These are phyloP conservation scores for Dendrobium officinale DNA, from an alignment of 106 monocot species.

Conservation along the genomic window DNA sequence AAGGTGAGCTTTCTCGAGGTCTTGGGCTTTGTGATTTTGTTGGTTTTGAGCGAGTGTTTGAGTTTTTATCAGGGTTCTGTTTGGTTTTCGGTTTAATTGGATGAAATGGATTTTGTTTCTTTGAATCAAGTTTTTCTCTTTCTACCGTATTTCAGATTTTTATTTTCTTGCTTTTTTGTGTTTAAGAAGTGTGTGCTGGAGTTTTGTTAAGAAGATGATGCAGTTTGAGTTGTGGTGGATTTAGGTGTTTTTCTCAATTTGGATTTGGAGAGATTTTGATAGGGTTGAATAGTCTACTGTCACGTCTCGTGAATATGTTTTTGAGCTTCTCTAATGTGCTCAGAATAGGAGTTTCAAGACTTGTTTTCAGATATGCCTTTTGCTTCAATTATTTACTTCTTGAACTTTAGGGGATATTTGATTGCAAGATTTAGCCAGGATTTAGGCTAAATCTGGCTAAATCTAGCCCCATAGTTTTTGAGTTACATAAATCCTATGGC, in stretches of 20 bases:
- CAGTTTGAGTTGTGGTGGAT: not conserved
- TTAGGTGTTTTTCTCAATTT: not conserved
- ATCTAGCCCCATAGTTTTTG: too few relatives aligned
- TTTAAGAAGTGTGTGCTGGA: too few relatives aligned
- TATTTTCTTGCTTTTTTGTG: not conserved
- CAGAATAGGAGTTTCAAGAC: not conserved
- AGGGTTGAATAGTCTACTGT: not conserved
- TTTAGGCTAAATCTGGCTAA: too few relatives aligned
- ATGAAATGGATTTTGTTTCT: not conserved
- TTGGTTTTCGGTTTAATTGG: not conserved
- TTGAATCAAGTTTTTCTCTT: not conserved
- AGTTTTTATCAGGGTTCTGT: not conserved
- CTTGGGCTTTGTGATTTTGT: not conserved
- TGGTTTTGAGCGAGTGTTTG: not conserved
- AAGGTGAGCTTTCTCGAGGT: constrained; percentile 9
- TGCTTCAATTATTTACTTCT: not conserved
- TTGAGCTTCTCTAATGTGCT: not conserved
- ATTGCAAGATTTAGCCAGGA: not conserved
- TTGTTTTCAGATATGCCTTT: not conserved
- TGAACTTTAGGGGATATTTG: not conserved
- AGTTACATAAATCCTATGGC: too few relatives aligned
- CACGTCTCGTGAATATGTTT: not conserved
- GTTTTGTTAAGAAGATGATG: not conserved
- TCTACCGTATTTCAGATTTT: not conserved
- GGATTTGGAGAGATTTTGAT: not conserved